Conservation (phyloP, 83 land plant genomes). For the Picea abies region DNA sequence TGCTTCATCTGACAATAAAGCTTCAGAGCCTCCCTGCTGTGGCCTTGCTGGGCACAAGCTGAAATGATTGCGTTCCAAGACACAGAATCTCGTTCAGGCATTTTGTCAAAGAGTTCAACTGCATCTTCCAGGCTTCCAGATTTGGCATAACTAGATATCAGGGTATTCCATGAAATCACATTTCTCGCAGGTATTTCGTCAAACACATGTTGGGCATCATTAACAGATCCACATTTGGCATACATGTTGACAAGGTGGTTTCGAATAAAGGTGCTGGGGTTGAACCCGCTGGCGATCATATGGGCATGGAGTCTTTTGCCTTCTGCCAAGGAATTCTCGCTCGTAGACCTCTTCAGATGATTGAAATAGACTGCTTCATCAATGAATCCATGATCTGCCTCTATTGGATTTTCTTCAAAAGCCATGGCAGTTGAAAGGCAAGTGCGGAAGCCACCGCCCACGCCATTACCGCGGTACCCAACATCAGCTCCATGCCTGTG, state of each 20-base stretch:
- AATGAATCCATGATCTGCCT: not conserved
- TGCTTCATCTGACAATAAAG: not conserved
- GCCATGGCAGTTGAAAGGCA: not conserved
- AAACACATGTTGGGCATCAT: constrained; percentile 30
- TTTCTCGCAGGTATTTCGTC: constrained; percentile 22
- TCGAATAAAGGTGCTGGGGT: constrained; percentile 15
- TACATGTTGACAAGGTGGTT: constrained; percentile 31
- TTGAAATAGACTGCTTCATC: not conserved
- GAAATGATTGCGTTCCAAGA: constrained; percentile 68
- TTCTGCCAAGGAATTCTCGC: constrained; percentile 1
- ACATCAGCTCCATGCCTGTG: not conserved
- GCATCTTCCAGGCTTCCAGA: constrained; percentile 33
- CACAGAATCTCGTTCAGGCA: constrained; percentile 46
- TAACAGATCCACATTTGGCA: constrained; percentile 26
- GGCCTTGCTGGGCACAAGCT: constrained; percentile 28
- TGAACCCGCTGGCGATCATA: not conserved
- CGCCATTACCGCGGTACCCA: not conserved
- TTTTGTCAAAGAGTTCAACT: constrained; percentile 26
- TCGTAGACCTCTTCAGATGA: not conserved
- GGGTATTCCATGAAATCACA: constrained; percentile 33
- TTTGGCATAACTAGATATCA: constrained; percentile 38
- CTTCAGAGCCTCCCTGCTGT: not conserved
- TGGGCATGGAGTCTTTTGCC: not conserved
- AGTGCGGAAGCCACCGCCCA: not conserved
- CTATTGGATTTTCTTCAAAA: not conserved